Base-by-base conservation (phyloP, 148 eudicot genomes). In the Simmondsia chinensis region DNA sequence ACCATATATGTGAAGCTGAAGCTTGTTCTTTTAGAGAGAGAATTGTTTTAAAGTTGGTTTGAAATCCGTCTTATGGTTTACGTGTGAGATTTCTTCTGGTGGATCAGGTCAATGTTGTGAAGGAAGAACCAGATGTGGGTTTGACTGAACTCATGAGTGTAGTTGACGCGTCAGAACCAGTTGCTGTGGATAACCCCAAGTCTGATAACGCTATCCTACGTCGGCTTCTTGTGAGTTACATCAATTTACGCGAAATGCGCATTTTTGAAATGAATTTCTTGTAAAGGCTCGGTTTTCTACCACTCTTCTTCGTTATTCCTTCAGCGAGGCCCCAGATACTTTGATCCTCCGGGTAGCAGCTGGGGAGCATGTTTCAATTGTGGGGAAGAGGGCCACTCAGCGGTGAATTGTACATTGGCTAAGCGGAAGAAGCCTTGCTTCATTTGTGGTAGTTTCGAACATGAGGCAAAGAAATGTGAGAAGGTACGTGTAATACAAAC, bases 261-360 rank as follows among this genome's bases (percentile, higher is more conserved):
- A 52, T 40, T 61, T 61, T 37, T 19, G 38, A 31, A 51, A 52
- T 46, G 22, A 28, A 27, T 33, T 42, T 43, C 14, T 33, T 52
- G 37, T 54, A 14, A 56, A 35, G 59, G 68, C 67, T 70, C 67
- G 64, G 71, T 59, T 33, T 56, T 20, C 45, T 39, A 62, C 55
- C 39, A 58, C 52, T 75, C 43, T 69, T 73, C 40, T 60, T 57
- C 48, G 46, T 66, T 68, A 50, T 84, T 59, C 54, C 65, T 31
- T 58, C 75, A 93, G 99, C 94, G 99, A 26, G 89, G 94, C 39
- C 96, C 96, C 28, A 77, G 99, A 57, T 93, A 93, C 56, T 93
- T 93, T 70, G 96, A 86, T 64, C 94, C 86, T 50, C 88, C 87
- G n/a, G 87, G 75, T 54, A 82, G 63, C 55, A 73, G 85, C 59